Conservation (phyloP, 192 early-diverging fungal species). For the Entomortierella parvispora region DNA sequence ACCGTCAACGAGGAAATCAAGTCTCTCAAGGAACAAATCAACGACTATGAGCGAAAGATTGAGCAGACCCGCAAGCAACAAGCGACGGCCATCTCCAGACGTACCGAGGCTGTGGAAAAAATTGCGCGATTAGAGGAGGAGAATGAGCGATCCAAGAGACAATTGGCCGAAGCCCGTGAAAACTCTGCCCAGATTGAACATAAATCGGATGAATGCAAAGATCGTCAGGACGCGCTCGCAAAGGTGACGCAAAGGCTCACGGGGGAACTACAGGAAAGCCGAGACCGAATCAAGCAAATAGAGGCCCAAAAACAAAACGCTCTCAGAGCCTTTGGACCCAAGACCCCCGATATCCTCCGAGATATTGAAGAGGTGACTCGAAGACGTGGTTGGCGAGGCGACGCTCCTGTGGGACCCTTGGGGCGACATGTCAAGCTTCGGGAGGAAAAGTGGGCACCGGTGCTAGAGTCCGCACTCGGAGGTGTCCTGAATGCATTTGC, state of each 20-base stretch:
- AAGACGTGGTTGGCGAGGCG: slow-evolving; percentile 55
- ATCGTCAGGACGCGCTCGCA: not conserved
- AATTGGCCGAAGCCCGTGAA: slow-evolving; percentile 16
- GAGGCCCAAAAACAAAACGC: slow-evolving; percentile 69
- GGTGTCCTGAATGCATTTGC: slow-evolving; percentile 71
- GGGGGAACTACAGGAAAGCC: slow-evolving; percentile 19
- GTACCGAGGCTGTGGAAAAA: slow-evolving; percentile 52
- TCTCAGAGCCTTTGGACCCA: slow-evolving; percentile 77
- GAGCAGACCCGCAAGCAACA: slow-evolving; percentile 40
- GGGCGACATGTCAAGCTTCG: slow-evolving; percentile 71
- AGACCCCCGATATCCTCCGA: slow-evolving; percentile 68
- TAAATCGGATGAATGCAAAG: slow-evolving; percentile 1
- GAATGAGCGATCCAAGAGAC: slow-evolving; percentile 43
- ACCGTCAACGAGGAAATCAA: slow-evolving; percentile 58
- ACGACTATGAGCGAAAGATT: slow-evolving; percentile 61
- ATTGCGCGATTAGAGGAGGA: slow-evolving; percentile 52
- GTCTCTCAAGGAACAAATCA: slow-evolving; percentile 40
- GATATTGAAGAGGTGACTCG: slow-evolving; percentile 55
- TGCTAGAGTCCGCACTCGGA: slow-evolving; percentile 74
- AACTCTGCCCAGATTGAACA: slow-evolving; percentile 3
- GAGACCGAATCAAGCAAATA: slow-evolving; percentile 58
- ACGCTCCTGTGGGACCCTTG: slow-evolving; percentile 74
- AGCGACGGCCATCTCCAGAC: slow-evolving; percentile 37
- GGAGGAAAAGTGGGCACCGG: slow-evolving; percentile 63
- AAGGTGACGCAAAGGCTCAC: slow-evolving; percentile 11